A percentile compares a stretch with the other conserved stretches of the same genome.
Evolutionary conservation across 108 stramenopile species (phyloP).

Genomic region (Asterionellopsis glacialis): DNA sequence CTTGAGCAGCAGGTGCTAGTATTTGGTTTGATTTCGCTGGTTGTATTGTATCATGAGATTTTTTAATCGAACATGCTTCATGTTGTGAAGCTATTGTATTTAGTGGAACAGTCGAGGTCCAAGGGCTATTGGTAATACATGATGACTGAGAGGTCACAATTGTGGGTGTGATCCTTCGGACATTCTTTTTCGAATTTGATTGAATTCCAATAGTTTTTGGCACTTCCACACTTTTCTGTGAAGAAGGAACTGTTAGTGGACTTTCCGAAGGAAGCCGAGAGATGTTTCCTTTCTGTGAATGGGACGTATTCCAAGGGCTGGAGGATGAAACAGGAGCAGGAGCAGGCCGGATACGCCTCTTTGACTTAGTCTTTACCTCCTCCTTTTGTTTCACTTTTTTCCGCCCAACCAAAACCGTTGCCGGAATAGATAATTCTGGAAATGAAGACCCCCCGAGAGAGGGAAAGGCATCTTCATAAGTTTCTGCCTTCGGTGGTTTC

Average conservation of each 20-base stretch:
- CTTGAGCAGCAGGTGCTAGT: too few relatives aligned
- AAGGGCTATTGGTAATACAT: slow-evolving; percentile 16
- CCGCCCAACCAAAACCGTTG: background rate
- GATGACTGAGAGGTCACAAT: background rate
- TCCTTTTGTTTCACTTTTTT: background rate
- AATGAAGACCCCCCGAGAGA: background rate
- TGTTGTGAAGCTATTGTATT: too few relatives aligned
- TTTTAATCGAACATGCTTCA: too few relatives aligned
- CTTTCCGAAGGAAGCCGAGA: background rate
- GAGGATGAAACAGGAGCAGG: background rate
- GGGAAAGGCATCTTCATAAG: background rate
- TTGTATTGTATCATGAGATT: too few relatives aligned
- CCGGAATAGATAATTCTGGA: background rate
- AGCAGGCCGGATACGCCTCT: background rate
- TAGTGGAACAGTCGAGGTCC: too few relatives aligned
- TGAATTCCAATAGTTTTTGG: background rate
- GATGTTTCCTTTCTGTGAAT: background rate
- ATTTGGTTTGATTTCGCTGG: too few relatives aligned
- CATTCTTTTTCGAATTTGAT: background rate
- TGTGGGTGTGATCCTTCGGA: background rate
- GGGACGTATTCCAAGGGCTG: background rate
- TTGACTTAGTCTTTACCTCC: background rate
- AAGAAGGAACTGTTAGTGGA: background rate
- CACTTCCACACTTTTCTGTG: background rate
- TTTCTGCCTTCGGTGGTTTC: background rate